Evolutionary conservation across 2,329 filamentous ascomycete species (phyloP), one percentile per base, ranked within the genome.

Genomic region (Pochonia chlamydosporia): DNA sequence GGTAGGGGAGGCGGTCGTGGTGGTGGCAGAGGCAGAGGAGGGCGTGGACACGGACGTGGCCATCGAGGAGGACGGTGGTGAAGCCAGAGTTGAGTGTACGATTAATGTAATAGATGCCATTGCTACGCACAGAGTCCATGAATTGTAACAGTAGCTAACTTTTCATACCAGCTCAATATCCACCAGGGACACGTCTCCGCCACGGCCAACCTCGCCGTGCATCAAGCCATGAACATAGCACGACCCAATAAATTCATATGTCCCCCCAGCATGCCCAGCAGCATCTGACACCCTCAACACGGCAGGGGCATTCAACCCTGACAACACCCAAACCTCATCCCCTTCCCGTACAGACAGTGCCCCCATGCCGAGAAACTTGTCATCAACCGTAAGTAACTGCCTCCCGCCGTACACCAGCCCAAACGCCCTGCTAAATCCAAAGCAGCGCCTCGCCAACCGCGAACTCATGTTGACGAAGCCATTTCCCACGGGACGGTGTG

Each of bases 1-100:
- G 58, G 72, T 3, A 57, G 68, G 13, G 59, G 66, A 1, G 56
- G 63, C 11, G 55, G 66, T 2, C 56, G 67, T 8, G 61, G 69
- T 5, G 54, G 72, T 37, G 53, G 67, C 3, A 60, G 72, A 18
- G 59, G 54, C 16, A 40, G 52, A 26, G 40, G 35, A 36, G 47
- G 43, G 23, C 35, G 49, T 35, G 28, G 47, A 25, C 24, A 23
- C 36, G 7, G 2, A 8, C 18, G 10, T 8, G 33, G 20, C 3
- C 13, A 16, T 6, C 18, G 26, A 11, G 36, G 36, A 9, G 43
- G 35, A 36, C n/a, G n/a, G n/a, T 44, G 21, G 42, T 40, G 21
- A 30, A 5, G 11, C n/a, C 8, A 36, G 20, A 4, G 25, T 8
- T 16, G 9, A 18, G 16, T 18, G 37, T 20, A 33, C n/a, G n/a